A percentile compares a stretch with the other conserved stretches of the same genome.
phyloP scores from a whole-genome alignment of 306 rosid genomes.

The Trifolium fragiferum region DNA sequence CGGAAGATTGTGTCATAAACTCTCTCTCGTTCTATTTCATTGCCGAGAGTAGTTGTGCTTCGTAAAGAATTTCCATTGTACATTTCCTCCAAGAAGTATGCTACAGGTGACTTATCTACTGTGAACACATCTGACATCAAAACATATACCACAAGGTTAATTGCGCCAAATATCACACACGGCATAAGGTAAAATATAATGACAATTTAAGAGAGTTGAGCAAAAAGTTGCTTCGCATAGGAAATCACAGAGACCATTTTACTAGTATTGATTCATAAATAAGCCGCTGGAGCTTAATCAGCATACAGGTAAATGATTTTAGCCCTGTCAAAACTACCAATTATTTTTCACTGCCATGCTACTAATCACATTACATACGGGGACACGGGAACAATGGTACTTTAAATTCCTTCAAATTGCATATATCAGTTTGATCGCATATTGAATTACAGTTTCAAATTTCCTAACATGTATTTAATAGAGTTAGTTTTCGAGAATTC shows the following conservation, averaged over 20 bases:
- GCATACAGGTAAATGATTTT: conserved; percentile 25
- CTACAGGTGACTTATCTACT: conserved; percentile 71
- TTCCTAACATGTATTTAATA: neutral
- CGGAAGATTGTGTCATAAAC: conserved; percentile 97
- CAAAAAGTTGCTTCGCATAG: conserved; percentile 14
- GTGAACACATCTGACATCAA: conserved; percentile 61
- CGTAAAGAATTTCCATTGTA: conserved; percentile 80
- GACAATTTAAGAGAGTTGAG: conserved; percentile 18
- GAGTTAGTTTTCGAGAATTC: conserved; percentile 18
- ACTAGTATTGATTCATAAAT: conserved; percentile 31
- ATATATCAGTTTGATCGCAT: neutral
- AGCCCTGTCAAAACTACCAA: conserved; percentile 18
- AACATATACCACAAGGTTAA: conserved; percentile 35
- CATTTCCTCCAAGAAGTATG: conserved; percentile 87
- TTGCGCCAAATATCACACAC: conserved; percentile 5
- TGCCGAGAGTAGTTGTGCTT: conserved; percentile 84
- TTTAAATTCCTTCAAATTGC: conserved; percentile 7
- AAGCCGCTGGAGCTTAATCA: conserved; percentile 31
- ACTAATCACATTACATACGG: conserved; percentile 10
- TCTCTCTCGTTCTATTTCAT: conserved; percentile 90
- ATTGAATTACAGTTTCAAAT: neutral
- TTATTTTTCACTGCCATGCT: conserved; percentile 16
- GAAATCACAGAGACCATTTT: neutral
- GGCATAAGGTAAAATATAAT: conserved; percentile 18
- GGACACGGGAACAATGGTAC: conserved; percentile 22